Conservation (phyloP, 257 asterid genomes). For the Nicotiana paniculata region DNA sequence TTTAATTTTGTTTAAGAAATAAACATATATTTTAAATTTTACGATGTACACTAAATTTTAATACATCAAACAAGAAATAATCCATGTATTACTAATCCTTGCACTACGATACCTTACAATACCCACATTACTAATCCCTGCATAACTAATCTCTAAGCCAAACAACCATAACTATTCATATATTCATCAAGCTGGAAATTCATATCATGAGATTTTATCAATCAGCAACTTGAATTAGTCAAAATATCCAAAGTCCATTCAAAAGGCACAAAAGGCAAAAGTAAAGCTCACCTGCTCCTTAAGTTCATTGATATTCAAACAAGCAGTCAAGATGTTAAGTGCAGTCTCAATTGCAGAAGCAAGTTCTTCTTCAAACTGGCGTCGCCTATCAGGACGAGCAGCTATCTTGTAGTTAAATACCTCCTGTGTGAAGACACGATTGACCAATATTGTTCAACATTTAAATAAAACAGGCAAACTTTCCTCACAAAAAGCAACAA, state of each 20-base stretch:
- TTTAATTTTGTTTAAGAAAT: too few species aligned
- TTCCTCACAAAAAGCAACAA: conserved; percentile 6
- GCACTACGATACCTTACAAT: background rate
- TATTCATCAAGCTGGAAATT: background rate
- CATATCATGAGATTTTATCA: background rate
- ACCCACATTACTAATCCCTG: background rate
- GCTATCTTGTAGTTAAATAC: conserved; percentile 90
- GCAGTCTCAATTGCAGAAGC: conserved; percentile 73
- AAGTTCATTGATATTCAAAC: conserved; percentile 71
- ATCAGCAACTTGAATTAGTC: background rate
- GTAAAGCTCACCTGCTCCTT: conserved; percentile 66
- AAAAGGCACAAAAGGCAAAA: conserved; percentile 8
- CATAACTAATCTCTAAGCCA: background rate
- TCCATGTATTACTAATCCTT: too few species aligned
- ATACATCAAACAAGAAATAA: background rate
- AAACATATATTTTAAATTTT: too few species aligned
- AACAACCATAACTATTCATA: background rate
- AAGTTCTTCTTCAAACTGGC: conserved; percentile 81
- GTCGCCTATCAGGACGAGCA: conserved; percentile 97
- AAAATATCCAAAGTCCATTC: background rate
- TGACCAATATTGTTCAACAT: conserved; percentile 4
- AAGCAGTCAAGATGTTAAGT: conserved; percentile 77
- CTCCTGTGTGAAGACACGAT: conserved; percentile 49
- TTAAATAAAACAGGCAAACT: background rate
- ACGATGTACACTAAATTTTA: background rate